phyloP scores from a whole-genome alignment of 768 basidiomycete species.

The Hygrocybe coccinea region DNA sequence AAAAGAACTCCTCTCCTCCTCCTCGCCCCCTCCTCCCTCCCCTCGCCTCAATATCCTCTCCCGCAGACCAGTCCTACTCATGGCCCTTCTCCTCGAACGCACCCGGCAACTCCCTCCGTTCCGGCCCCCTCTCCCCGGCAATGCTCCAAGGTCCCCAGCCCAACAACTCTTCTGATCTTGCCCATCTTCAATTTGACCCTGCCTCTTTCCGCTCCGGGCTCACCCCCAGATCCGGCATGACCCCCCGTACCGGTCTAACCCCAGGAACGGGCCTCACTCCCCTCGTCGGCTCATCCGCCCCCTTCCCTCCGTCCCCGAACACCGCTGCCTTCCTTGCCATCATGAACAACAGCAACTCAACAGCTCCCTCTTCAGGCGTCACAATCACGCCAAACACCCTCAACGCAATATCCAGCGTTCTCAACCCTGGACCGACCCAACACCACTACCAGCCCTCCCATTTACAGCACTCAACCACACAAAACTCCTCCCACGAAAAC shows the following conservation, averaged over 20 bases:
- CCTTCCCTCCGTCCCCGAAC: conserved; percentile 72
- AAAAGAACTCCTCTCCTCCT: conserved; percentile 33
- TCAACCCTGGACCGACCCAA: conserved; percentile 49
- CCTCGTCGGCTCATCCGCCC: conserved; percentile 64
- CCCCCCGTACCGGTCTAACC: conserved; percentile 81
- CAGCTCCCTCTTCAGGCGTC: conserved; percentile 33
- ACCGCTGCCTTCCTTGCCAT: conserved; percentile 91
- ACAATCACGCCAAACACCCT: conserved; percentile 74
- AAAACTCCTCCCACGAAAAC: conserved; percentile 31
- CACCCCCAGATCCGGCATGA: conserved; percentile 71
- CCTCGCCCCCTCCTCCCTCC: conserved; percentile 78
- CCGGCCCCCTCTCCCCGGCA: conserved; percentile 92
- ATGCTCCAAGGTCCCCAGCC: conserved; percentile 88
- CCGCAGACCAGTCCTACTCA: conserved; percentile 56
- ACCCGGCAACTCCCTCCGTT: conserved; percentile 73
- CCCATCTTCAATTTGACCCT: conserved; percentile 61
- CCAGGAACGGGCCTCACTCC: conserved; percentile 82
- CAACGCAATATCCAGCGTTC: conserved; percentile 74
- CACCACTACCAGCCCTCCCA: conserved; percentile 38
- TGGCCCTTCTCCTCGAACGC: conserved; percentile 61
- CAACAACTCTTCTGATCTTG: conserved; percentile 24
- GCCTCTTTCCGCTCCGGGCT: conserved; percentile 77
- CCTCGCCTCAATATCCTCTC: conserved; percentile 71
- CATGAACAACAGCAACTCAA: conserved; percentile 59
- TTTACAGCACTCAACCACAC: conserved; percentile 52